Conservation (phyloP, 1,139 yeast genomes). For the Saccharomycopsis crataegensis region DNA sequence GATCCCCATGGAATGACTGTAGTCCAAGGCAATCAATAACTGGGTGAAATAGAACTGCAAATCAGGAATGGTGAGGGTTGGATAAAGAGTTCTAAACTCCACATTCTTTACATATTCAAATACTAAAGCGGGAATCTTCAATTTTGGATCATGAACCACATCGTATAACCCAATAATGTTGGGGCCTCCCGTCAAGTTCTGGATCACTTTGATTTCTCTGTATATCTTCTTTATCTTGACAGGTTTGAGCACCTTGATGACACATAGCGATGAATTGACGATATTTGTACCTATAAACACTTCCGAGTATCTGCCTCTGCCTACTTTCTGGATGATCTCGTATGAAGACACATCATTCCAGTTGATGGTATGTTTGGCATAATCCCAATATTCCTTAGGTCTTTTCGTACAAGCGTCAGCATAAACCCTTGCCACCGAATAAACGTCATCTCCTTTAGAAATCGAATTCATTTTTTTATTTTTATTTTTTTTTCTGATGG, state of each 20-base stretch:
- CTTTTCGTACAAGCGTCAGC: slow-evolving; percentile 75
- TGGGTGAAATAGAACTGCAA: slow-evolving; percentile 66
- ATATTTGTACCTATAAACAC: slow-evolving; percentile 62
- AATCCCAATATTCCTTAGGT: slow-evolving; percentile 92
- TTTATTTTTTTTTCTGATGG: neutral
- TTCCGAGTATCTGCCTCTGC: slow-evolving; percentile 75
- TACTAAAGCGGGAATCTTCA: slow-evolving; percentile 68
- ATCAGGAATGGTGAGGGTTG: slow-evolving; percentile 54
- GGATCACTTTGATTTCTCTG: slow-evolving; percentile 68
- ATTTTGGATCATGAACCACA: slow-evolving; percentile 67
- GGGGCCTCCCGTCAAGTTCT: slow-evolving; percentile 70
- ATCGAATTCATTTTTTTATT: slow-evolving; percentile 13
- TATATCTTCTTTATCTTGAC: slow-evolving; percentile 74
- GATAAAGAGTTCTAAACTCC: slow-evolving; percentile 66
- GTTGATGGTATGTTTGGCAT: slow-evolving; percentile 48
- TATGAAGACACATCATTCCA: slow-evolving; percentile 71
- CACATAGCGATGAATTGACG: slow-evolving; percentile 45
- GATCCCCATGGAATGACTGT: slow-evolving; percentile 75
- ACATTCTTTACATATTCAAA: slow-evolving; percentile 66
- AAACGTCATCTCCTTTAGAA: slow-evolving; percentile 21
- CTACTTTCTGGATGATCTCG: slow-evolving; percentile 65
- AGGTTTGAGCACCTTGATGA: slow-evolving; percentile 71
- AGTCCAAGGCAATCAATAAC: slow-evolving; percentile 63
- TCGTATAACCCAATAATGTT: slow-evolving; percentile 62
- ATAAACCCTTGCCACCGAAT: slow-evolving; percentile 78